Percentiles rank a stretch among this genome's conserved stretches.
Conservation (phyloP, 495 filamentous ascomycete genomes). For the Aspergillus biplanus region DNA sequence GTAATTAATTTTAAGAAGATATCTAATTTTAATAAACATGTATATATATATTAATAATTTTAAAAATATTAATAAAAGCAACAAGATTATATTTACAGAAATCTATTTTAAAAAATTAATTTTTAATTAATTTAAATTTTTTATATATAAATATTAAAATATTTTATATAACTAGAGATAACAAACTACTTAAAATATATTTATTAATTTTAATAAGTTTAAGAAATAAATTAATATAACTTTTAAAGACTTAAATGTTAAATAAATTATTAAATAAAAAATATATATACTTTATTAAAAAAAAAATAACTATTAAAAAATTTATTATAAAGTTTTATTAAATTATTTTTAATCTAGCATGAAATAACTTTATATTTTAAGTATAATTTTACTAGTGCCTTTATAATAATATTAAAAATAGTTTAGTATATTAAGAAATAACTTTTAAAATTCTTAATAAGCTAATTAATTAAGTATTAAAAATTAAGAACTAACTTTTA, state of each 20-base stretch:
- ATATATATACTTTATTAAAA: neutral
- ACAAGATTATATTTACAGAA: neutral
- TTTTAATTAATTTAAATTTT: neutral
- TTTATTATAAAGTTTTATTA: neutral
- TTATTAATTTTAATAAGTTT: neutral
- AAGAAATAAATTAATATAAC: neutral
- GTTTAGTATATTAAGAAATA: neutral
- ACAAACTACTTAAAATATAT: neutral
- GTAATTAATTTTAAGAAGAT: neutral
- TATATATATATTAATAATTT: neutral
- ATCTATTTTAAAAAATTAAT: neutral
- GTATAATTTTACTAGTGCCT: too few relatives aligned
- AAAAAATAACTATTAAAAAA: neutral
- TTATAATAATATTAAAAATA: neutral
- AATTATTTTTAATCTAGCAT: neutral
- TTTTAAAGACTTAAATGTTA: neutral
- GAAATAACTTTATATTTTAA: neutral
- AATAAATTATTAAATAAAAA: neutral
- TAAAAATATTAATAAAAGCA: neutral
- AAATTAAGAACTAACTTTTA: too few relatives aligned
- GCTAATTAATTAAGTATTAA: too few relatives aligned
- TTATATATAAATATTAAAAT: neutral
- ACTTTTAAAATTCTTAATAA: neutral
- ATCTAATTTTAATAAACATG: neutral
- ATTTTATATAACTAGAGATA: too few relatives aligned